Conservation (phyloP, 2,329 filamentous ascomycete species). For the Pseudogymnoascus sp. region DNA sequence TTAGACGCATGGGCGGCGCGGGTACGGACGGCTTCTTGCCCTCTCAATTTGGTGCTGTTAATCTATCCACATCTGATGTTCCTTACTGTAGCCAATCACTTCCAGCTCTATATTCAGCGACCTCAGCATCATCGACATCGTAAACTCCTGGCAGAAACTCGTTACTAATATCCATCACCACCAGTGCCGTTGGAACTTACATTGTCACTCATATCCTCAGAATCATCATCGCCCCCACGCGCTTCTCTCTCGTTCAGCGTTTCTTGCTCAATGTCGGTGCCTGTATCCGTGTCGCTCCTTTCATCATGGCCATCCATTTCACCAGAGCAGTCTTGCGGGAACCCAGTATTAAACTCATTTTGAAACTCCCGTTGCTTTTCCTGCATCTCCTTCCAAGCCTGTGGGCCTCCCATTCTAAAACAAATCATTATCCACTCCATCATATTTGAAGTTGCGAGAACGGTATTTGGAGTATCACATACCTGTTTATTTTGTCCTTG, state of each 20-base stretch:
- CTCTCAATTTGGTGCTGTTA: slow-evolving; percentile 26
- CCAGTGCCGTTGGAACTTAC: slow-evolving; percentile 29
- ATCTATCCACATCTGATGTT: slow-evolving; percentile 48
- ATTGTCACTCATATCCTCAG: slow-evolving; percentile 32
- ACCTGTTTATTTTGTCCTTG: slow-evolving; percentile 48
- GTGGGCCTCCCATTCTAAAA: slow-evolving; percentile 49
- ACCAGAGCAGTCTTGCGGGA: slow-evolving; percentile 30
- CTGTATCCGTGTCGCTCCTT: slow-evolving; percentile 30
- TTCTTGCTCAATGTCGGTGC: slow-evolving; percentile 24
- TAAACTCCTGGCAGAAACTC: slow-evolving; percentile 44
- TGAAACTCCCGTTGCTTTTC: slow-evolving; percentile 32
- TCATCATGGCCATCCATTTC: slow-evolving; percentile 27
- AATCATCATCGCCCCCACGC: slow-evolving; percentile 26
- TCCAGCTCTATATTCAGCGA: slow-evolving; percentile 54
- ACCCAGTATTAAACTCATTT: slow-evolving; percentile 23
- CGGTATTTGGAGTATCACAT: slow-evolving; percentile 8
- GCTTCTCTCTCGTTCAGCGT: slow-evolving; percentile 29
- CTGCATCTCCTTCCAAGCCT: slow-evolving; percentile 43
- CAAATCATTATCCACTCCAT: slow-evolving; percentile 8
- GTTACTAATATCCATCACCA: not conserved
- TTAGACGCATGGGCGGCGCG: too few relatives aligned
- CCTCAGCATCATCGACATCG: slow-evolving; percentile 62
- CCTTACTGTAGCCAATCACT: slow-evolving; percentile 55
- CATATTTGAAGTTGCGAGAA: not conserved
- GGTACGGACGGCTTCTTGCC: too few relatives aligned